phyloP scores from a whole-genome alignment of 228 moss, liverwort and hornwort species.

The Sphagnum fallax region DNA sequence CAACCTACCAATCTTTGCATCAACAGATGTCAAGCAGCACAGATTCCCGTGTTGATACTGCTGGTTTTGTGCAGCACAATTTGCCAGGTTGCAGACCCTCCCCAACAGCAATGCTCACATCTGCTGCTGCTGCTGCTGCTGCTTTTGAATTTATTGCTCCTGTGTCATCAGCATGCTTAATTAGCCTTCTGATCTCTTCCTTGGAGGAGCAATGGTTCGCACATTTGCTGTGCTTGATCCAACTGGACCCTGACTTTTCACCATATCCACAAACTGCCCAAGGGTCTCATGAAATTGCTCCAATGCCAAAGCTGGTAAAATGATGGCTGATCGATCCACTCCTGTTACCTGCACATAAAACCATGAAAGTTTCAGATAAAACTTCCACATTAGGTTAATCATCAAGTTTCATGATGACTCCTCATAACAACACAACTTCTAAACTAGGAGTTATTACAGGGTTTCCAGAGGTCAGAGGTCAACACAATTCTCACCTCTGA shows the following conservation, averaged over 20 bases:
- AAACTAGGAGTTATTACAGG: neutral
- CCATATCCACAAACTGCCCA: slow-evolving; percentile 70
- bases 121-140: slow-evolving; percentile 22
- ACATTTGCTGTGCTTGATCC: slow-evolving; percentile 59
- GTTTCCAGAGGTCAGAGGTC: neutral
- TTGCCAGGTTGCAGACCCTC: slow-evolving; percentile 5
- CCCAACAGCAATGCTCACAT: slow-evolving; percentile 4
- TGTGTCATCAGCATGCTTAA: slow-evolving; percentile 29
- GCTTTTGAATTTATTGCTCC: slow-evolving; percentile 10
- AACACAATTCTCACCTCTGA: slow-evolving; percentile 40
- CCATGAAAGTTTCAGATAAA: too few species aligned
- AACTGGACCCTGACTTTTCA: slow-evolving; percentile 60
- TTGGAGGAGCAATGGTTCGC: slow-evolving; percentile 70
- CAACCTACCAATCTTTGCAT: slow-evolving; percentile 13
- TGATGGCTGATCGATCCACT: slow-evolving; percentile 64
- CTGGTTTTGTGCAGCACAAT: slow-evolving; percentile 6
- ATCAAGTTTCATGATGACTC: too few species aligned
- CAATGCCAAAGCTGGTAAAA: slow-evolving; percentile 52
- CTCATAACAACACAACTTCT: neutral
- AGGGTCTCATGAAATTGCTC: slow-evolving; percentile 69
- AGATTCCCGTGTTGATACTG: neutral
- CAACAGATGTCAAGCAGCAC: slow-evolving; percentile 1
- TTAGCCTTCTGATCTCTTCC: slow-evolving; percentile 71
- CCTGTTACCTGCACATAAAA: slow-evolving; percentile 36
- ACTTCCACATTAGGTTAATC: too few species aligned